phyloP scores from a whole-genome alignment of 495 filamentous ascomycete species.

The Podospora sp. region DNA sequence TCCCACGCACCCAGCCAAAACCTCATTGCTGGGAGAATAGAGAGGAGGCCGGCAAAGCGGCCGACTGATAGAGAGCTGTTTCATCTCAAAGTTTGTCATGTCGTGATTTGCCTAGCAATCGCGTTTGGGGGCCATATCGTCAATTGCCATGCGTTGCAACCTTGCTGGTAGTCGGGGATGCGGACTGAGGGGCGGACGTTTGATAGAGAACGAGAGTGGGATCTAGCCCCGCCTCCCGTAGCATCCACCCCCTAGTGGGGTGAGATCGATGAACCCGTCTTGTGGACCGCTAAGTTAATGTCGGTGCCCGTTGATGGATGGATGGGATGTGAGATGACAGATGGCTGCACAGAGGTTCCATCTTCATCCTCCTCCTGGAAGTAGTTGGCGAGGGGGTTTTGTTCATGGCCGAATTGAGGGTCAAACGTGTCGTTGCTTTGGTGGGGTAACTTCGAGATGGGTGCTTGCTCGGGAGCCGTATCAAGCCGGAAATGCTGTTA shows the following conservation, averaged over 20 bases:
- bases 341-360: no score
- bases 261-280: no score
- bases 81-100: not conserved
- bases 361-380: no score
- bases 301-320: no score
- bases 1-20: conserved; percentile 1
- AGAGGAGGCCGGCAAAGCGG: not conserved
- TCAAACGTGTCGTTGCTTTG: not conserved
- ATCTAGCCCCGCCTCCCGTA: not conserved
- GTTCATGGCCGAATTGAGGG: no score
- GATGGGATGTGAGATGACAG: no score
- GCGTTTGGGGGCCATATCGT: not conserved
- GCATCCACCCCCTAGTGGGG: no score
- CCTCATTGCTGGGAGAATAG: not conserved
- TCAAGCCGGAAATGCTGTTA: no score
- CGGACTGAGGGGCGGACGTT: not conserved
- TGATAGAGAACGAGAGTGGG: not conserved
- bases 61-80: not conserved
- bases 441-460: not conserved
- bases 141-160: not conserved
- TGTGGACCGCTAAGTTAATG: no score
- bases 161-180: not conserved
- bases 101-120: not conserved
- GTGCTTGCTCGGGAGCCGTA: not conserved
- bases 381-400: no score